Evolutionary conservation across 2,329 filamentous ascomycete species (phyloP), one percentile per base, ranked within the genome.

Genomic region (Epichloe sibirici): DNA sequence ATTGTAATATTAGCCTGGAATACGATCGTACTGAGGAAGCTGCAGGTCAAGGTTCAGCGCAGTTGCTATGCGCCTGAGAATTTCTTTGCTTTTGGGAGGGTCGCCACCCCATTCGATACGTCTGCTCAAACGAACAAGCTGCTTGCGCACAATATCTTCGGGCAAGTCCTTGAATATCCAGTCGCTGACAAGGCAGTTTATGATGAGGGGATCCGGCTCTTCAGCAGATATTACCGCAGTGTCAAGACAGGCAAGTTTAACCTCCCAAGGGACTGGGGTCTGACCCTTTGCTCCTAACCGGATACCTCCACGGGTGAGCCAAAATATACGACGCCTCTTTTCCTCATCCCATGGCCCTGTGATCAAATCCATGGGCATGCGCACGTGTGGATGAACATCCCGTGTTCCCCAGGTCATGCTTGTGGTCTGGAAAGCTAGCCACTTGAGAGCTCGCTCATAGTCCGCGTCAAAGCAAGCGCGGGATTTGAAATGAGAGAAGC

Each of bases 331-430:
- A 40, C 68, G 65, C 25, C 65, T 60, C 43, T 64, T 59, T 39
- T 68, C 66, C 4, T 69, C 67, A 25, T 68, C 59, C 71, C 70
- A 74, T 0, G 73, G 71, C 0, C 72, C 71, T 0, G 64, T 67
- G 35, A 75, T 53, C 28, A 76, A 66, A 4, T 55, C 44, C 11
- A 63, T 61, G 6, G 74, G 74, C 40, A 76, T 65, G n/a, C 63
- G 66, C 3, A 65, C 63, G 6, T 59, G 56, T 11, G 62, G 65
- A 50, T 76, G 71, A 11, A 75, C 64, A 51, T 73, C 70, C 8
- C 59, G 61, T 2, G 56, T 55, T 39, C 58, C 56, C 63, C 63
- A 66, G 34, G 51, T 28, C 17, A 46, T n/a, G 15, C 43, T 48
- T 40, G 53, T 42, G 13, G 56, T 51, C 31, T 55, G 48, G 46